Evolutionary conservation across 1,284 basidiomycete species (phyloP).

Genomic region (Malassezia yamatoensis): DNA sequence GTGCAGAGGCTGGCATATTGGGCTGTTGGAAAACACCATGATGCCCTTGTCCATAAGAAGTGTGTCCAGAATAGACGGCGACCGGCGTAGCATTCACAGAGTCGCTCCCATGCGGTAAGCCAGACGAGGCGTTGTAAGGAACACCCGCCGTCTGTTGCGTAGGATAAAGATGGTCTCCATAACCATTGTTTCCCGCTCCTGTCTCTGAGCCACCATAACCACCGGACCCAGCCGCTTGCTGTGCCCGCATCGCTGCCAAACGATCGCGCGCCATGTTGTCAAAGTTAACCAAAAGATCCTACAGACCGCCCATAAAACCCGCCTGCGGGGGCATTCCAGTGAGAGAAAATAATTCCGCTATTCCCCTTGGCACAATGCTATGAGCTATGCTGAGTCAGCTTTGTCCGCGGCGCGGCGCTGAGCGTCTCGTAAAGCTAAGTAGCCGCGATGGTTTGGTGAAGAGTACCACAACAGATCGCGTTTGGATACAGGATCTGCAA

Average conservation of each 20-base stretch:
- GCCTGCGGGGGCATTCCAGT: not conserved
- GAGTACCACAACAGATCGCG: constrained; percentile 29
- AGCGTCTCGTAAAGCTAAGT: constrained; percentile 17
- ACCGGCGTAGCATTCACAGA: not conserved
- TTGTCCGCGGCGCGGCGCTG: not conserved
- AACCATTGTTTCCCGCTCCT: constrained; percentile 38
- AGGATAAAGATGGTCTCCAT: constrained; percentile 46
- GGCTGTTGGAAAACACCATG: not conserved
- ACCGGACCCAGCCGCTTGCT: constrained; percentile 29
- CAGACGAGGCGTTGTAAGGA: constrained; percentile 2
- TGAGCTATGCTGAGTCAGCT: not conserved
- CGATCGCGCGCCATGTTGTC: constrained; percentile 28
- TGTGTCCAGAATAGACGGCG: not conserved
- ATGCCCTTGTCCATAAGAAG: not conserved
- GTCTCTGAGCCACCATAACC: constrained; percentile 33
- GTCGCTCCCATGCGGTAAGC: not conserved
- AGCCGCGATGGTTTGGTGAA: constrained; percentile 18
- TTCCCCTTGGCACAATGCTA: not conserved
- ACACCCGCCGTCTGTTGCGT: constrained; percentile 29
- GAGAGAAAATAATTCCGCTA: not conserved
- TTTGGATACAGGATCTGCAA: constrained; percentile 34
- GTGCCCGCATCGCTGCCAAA: constrained; percentile 32
- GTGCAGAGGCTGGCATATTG: constrained; percentile 8
- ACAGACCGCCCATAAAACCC: not conserved
- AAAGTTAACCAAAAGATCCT: not conserved